Conservation (phyloP, 257 asterid genomes). For the Schizonepeta tenuifolia region DNA sequence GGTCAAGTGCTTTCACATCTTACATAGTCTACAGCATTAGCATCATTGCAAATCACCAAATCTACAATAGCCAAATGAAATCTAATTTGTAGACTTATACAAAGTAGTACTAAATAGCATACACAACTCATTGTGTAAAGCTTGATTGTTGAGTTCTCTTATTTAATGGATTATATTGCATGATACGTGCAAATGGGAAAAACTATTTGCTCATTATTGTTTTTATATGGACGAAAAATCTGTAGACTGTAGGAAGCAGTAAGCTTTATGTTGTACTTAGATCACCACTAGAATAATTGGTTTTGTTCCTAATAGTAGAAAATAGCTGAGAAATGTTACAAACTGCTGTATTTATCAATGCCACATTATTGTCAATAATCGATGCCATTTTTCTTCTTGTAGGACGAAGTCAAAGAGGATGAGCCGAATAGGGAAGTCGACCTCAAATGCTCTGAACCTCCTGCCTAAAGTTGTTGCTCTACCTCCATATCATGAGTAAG, state of each 20-base stretch:
- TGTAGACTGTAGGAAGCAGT: neutral
- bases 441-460: conserved; percentile 46
- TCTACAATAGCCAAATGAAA: neutral
- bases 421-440: conserved; percentile 43
- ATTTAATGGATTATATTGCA: neutral
- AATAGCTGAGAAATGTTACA: conserved; percentile 10
- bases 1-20: neutral
- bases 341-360: conserved; percentile 2
- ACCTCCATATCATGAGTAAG: conserved; percentile 29
- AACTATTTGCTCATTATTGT: conserved; percentile 10
- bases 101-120: neutral
- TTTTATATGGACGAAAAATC: neutral
- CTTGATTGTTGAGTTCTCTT: neutral
- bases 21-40: neutral
- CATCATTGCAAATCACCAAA: neutral
- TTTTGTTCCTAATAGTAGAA: neutral
- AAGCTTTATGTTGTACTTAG: neutral
- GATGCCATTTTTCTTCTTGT: conserved; percentile 16
- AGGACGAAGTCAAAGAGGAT: conserved; percentile 51
- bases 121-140: neutral
- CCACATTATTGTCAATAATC: conserved; percentile 12
- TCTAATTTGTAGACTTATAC: neutral
- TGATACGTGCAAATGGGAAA: neutral
- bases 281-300: neutral
- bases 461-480: conserved; percentile 33